Percentiles rank a stretch among this genome's conserved stretches.
phyloP scores from a whole-genome alignment of 768 basidiomycete species.

The Tylopilus vinaceipallidus region DNA sequence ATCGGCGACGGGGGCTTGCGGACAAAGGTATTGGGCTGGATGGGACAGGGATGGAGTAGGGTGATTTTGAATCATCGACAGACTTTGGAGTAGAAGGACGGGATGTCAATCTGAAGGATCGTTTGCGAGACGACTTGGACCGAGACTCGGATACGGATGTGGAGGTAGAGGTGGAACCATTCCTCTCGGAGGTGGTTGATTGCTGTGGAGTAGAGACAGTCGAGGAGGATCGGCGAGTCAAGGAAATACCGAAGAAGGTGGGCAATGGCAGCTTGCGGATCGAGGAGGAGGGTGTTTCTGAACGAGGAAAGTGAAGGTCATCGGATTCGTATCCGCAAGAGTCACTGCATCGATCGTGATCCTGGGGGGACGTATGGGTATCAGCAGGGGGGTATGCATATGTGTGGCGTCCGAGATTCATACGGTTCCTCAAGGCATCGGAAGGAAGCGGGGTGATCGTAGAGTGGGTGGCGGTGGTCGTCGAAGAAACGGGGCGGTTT shows the following conservation, averaged over 20 bases:
- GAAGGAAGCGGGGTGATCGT: constrained; percentile 60
- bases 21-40: constrained; percentile 32
- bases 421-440: constrained; percentile 30
- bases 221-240: constrained; percentile 27
- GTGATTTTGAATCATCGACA: constrained; percentile 20
- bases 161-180: constrained; percentile 25
- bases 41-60: constrained; percentile 27
- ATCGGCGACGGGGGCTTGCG: constrained; percentile 33
- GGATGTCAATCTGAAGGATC: constrained; percentile 31
- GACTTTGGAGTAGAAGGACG: constrained; percentile 32
- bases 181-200: constrained; percentile 20
- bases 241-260: constrained; percentile 29
- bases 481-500: constrained; percentile 65
- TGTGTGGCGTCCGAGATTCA: constrained; percentile 14
- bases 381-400: constrained; percentile 17
- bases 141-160: constrained; percentile 20
- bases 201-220: constrained; percentile 18
- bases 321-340: constrained; percentile 15
- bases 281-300: constrained; percentile 30
- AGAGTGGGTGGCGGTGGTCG: constrained; percentile 59
- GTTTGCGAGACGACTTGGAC: constrained; percentile 24
- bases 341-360: constrained; percentile 14
- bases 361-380: constrained; percentile 6
- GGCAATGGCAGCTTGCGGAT: constrained; percentile 21
- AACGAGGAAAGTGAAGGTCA: constrained; percentile 23